phyloP scores from a whole-genome alignment of 2,329 filamentous ascomycete species.

The Colletotrichum eleusines region DNA sequence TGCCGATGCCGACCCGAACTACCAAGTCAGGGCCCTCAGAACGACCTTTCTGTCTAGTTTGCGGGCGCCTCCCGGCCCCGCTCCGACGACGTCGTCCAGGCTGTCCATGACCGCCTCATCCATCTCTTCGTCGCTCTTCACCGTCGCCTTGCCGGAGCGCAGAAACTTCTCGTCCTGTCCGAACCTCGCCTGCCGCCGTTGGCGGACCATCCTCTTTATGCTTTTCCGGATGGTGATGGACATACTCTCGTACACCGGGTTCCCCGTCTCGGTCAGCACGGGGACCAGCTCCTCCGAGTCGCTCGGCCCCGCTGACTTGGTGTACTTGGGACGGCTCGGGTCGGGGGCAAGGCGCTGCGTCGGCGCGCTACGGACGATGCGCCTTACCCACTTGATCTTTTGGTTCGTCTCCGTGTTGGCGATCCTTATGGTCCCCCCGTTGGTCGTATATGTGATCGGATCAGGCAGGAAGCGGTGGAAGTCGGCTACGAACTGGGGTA shows the following conservation, averaged over 20 bases:
- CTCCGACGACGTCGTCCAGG: neutral
- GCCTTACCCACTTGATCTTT: conserved; percentile 15
- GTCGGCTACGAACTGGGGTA: conserved; percentile 38
- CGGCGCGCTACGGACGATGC: neutral
- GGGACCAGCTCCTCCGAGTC: neutral
- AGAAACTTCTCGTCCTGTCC: conserved; percentile 20
- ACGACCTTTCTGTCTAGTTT: conserved; percentile 4
- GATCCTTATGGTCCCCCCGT: conserved; percentile 36
- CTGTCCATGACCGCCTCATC: neutral
- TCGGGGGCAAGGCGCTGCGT: conserved; percentile 17
- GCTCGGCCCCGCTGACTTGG: neutral
- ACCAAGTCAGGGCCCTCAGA: conserved; percentile 22
- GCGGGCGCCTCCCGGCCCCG: neutral
- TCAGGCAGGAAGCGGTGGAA: conserved; percentile 36
- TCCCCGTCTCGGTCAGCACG: conserved; percentile 22
- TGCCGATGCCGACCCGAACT: neutral
- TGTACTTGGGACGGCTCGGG: neutral
- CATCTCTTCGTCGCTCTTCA: neutral
- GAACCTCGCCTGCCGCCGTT: conserved; percentile 20
- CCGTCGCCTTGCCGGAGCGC: neutral
- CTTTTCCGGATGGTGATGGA: conserved; percentile 16
- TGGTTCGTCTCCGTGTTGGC: neutral
- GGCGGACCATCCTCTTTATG: conserved; percentile 21
- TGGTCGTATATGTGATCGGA: conserved; percentile 35
- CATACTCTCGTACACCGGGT: conserved; percentile 23